These are phyloP conservation scores for Spiraea crenata DNA, from an alignment of 331 rosid species.

Conservation along the genomic window DNA sequence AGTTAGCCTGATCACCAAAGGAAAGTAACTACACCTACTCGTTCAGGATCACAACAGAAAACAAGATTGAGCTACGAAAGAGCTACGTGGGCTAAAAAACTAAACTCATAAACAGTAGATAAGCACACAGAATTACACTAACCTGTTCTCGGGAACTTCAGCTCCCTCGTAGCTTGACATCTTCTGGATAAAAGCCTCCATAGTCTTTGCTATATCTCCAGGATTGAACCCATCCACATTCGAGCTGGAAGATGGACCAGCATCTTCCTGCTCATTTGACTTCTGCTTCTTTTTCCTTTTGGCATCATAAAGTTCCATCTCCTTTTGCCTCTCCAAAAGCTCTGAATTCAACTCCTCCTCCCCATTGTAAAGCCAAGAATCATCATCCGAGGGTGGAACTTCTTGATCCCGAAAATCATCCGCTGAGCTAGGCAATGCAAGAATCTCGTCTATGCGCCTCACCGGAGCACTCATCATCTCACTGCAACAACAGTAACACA, in stretches of 20 bases:
- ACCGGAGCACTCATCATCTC: constrained; percentile 85
- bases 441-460: constrained; percentile 83
- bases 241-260: constrained; percentile 43
- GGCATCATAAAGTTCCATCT: constrained; percentile 65
- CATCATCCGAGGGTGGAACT: constrained; percentile 79
- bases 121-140: constrained; percentile 13
- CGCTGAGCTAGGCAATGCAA: constrained; percentile 55
- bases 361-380: constrained; percentile 83
- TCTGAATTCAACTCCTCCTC: constrained; percentile 81
- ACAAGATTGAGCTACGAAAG: background rate
- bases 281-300: constrained; percentile 66
- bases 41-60: background rate
- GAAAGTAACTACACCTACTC: background rate
- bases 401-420: constrained; percentile 59
- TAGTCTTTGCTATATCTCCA: constrained; percentile 65
- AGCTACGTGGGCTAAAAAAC: background rate
- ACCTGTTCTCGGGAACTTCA: constrained; percentile 85
- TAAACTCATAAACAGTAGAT: background rate
- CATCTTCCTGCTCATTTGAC: constrained; percentile 45
- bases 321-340: constrained; percentile 83
- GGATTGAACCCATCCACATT: constrained; percentile 61
- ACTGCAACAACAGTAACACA: constrained; percentile 45
- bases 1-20: background rate
- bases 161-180: constrained; percentile 92
- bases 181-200: constrained; percentile 77